Conservation (phyloP, 1,139 yeast species). For the Candida sp. region DNA sequence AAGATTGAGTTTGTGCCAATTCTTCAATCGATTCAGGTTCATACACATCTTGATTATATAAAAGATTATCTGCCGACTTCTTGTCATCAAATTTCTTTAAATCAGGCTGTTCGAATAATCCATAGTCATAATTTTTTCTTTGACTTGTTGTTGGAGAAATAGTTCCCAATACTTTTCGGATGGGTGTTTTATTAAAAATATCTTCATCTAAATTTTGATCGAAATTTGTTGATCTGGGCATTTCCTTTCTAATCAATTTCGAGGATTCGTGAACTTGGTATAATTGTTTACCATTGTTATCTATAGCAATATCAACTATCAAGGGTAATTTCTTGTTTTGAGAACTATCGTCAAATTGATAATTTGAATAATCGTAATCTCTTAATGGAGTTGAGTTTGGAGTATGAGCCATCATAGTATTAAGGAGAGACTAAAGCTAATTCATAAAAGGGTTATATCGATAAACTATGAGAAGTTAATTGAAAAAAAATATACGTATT, state of each 20-base stretch:
- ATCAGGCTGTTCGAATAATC: slow-evolving; percentile 6
- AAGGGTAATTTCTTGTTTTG: slow-evolving; percentile 39
- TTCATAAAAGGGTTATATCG: background rate
- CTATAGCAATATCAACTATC: slow-evolving; percentile 58
- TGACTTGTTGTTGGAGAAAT: slow-evolving; percentile 22
- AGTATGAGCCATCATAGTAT: slow-evolving; percentile 3
- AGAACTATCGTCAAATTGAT: background rate
- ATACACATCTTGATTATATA: slow-evolving; percentile 2
- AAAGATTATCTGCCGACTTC: background rate
- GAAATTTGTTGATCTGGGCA: slow-evolving; percentile 41
- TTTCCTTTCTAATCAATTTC: slow-evolving; percentile 35
- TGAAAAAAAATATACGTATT: background rate
- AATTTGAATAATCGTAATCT: background rate
- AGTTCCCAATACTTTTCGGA: slow-evolving; percentile 31
- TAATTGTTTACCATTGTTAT: slow-evolving; percentile 48
- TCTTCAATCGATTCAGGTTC: slow-evolving; percentile 1
- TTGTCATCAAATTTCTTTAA: background rate
- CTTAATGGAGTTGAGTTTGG: slow-evolving; percentile 10
- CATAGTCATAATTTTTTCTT: background rate
- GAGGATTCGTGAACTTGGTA: slow-evolving; percentile 51
- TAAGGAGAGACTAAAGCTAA: background rate
- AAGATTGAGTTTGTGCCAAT: background rate
- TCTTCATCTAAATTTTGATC: slow-evolving; percentile 6
- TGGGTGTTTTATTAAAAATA: slow-evolving; percentile 27
- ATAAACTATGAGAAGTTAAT: background rate